Evolutionary conservation across 768 basidiomycete genomes (phyloP).

Genomic region (Amanita exitialis): DNA sequence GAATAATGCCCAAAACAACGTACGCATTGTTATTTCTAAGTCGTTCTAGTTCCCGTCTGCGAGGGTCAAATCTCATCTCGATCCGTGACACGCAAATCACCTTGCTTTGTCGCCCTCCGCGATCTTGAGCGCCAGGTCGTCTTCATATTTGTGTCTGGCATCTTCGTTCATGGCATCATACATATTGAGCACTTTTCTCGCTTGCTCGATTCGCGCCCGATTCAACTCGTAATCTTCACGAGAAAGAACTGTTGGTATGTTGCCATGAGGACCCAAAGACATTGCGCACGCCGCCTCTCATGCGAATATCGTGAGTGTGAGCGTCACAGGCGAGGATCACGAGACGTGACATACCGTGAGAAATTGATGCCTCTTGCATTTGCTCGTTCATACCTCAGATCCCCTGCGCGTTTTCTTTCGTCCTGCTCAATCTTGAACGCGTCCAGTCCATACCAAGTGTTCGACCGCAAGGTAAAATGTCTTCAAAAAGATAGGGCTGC

Average conservation of each 20-base stretch:
- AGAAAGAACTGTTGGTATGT: conserved; percentile 10
- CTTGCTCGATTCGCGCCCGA: conserved; percentile 17
- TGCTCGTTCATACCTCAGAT: conserved; percentile 3
- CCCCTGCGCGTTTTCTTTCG: conserved; percentile 31
- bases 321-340: neutral
- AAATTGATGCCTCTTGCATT: neutral
- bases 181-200: conserved; percentile 21
- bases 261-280: conserved; percentile 14
- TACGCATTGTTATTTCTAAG: neutral
- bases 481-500: conserved; percentile 74
- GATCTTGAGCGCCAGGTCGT: conserved; percentile 22
- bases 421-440: conserved; percentile 34
- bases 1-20: neutral
- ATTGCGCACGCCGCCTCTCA: conserved; percentile 6
- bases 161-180: conserved; percentile 30
- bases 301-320: neutral
- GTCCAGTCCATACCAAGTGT: conserved; percentile 67
- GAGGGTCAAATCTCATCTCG: neutral
- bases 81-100: conserved; percentile 12
- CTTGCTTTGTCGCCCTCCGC: conserved; percentile 36
- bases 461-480: conserved; percentile 74
- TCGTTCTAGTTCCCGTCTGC: conserved; percentile 1
- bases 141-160: conserved; percentile 18
- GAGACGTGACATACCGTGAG: neutral
- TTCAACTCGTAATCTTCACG: conserved; percentile 22